Conservation (phyloP, 1,139 yeast species). For the Protomyces inundatus region DNA sequence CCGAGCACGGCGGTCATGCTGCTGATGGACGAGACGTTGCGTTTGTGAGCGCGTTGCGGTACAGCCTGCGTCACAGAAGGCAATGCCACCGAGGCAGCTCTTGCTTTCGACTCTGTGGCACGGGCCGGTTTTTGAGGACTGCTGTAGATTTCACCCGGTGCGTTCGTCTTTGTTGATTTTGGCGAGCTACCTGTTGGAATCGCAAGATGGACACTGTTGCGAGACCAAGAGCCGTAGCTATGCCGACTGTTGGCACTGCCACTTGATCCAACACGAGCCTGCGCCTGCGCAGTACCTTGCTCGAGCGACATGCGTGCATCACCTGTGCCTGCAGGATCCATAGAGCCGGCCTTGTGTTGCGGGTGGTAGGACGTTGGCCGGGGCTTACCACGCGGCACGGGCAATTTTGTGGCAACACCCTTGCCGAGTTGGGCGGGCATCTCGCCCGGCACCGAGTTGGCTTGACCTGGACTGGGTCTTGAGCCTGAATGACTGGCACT, state of each 20-base stretch:
- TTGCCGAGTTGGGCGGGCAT: background rate
- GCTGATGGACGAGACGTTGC: background rate
- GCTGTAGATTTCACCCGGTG: slow-evolving; percentile 8
- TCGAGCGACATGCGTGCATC: background rate
- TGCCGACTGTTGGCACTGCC: background rate
- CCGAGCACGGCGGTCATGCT: background rate
- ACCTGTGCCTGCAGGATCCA: background rate
- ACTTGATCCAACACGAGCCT: background rate
- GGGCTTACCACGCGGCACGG: slow-evolving; percentile 24
- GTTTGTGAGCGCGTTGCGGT: background rate
- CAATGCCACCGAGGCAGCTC: background rate
- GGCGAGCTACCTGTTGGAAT: slow-evolving; percentile 12
- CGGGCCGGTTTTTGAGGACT: background rate
- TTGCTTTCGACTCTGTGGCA: too few species aligned
- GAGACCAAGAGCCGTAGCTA: slow-evolving; percentile 1
- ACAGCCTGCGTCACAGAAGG: background rate
- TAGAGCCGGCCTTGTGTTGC: background rate
- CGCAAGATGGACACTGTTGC: background rate
- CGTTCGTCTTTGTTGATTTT: slow-evolving; percentile 15
- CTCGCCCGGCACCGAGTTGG: background rate
- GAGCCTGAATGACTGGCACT: slow-evolving; percentile 20
- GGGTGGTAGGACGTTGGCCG: slow-evolving; percentile 28
- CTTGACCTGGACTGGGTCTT: background rate
- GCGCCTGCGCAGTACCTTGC: background rate
- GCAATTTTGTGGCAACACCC: background rate